Percentiles rank a stretch among this genome's conserved stretches.
Evolutionary conservation across 2,329 filamentous ascomycete species (phyloP).

Genomic region (Penicillium concentricum): DNA sequence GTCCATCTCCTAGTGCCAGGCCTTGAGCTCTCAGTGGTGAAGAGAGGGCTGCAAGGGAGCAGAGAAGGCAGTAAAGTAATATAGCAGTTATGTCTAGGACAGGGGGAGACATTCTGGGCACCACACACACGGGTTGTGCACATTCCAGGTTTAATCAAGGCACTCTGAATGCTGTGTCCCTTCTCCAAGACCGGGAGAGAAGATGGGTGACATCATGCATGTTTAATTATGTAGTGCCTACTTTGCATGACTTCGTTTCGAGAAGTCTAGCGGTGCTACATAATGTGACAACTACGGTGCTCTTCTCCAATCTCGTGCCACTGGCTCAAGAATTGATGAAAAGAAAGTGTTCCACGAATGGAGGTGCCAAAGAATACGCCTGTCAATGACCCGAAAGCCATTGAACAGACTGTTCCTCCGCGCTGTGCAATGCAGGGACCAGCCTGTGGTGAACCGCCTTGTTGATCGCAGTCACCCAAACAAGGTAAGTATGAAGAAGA

Average conservation of each 20-base stretch:
- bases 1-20: background rate
- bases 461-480: conserved; percentile 49
- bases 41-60: no score
- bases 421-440: conserved; percentile 60
- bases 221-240: no score
- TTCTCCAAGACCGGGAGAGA: no score
- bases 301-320: conserved; percentile 37
- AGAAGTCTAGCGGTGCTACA: no score
- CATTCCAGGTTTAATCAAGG: no score
- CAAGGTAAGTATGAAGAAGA: conserved; percentile 55
- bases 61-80: background rate
- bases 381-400: conserved; percentile 46
- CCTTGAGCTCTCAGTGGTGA: background rate
- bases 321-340: conserved; percentile 35
- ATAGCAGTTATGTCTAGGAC: background rate
- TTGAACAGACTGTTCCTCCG: conserved; percentile 51
- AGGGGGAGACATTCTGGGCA: background rate
- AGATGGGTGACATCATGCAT: no score
- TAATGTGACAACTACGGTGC: no score
- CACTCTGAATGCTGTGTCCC: no score
- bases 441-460: conserved; percentile 46
- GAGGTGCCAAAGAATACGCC: conserved; percentile 42
- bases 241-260: no score
- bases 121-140: no score
- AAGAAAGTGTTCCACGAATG: conserved; percentile 28